Base-by-base conservation (phyloP, 495 filamentous ascomycete genomes). In the Hyaloscypha hepaticicola region DNA sequence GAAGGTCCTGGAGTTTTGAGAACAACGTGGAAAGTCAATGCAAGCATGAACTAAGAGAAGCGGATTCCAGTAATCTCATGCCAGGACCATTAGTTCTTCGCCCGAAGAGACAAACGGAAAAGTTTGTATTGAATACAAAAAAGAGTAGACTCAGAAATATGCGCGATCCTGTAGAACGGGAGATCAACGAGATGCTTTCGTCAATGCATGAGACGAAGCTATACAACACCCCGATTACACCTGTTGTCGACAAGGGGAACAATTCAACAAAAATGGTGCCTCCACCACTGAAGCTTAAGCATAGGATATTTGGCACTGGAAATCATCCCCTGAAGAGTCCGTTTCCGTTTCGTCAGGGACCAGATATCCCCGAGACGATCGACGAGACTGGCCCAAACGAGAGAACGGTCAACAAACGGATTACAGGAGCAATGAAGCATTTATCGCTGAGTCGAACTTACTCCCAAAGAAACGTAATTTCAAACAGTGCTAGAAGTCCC, bases 271-370 rank as follows among this genome's bases (percentile, higher is more conserved):
- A 21, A 7, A 14, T 16, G 24, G 25, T 27, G 1, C 41, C 48
- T 52, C 38, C 24, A 33, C n/a, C 59, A 52, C 48, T n/a, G 12
- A 58, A 27, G 38, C 38, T 21, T n/a, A 51, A 16, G 28, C 3
- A 28, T 0, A 28, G n/a, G 8, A 8, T 29, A 3, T 64, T 63
- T 22, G 50, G n/a, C 6, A 60, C 25, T 22, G 60, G 63, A 11
- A 66, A 55, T 12, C 67, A 66, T n/a, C 63, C 67, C 21, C 24
- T 66, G 16, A 59, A 66, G 38, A 65, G 61, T 45, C 56, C 66
- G 1, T 65, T 61, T 27, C 66, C 62, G 19, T 55, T 65, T 58
- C 34, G 25, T n/a, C 34, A 55, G 5, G 57, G 12, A 3, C 29
- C 38, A 31, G 25, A 60, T 16, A 24, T 52, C 45, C 33, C 16